A percentile compares a stretch with the other conserved stretches of the same genome.
phyloP scores from a whole-genome alignment of 1,139 yeast genomes.

The Taphrina betulina region DNA sequence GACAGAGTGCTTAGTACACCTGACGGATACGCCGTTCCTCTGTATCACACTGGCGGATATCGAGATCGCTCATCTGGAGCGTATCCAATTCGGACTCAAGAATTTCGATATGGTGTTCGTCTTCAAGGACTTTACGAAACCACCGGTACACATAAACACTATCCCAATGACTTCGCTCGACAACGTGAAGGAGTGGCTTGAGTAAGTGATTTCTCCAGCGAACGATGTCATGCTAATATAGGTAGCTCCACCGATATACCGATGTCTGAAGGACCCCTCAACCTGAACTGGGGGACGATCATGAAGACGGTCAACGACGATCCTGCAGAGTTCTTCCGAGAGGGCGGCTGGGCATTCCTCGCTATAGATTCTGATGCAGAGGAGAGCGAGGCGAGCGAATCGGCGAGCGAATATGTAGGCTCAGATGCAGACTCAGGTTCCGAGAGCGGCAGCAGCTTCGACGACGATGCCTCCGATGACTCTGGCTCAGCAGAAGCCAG shows the following conservation, averaged over 20 bases:
- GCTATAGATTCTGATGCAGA: slow-evolving; percentile 58
- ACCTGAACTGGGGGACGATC: slow-evolving; percentile 91
- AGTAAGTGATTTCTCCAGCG: slow-evolving; percentile 46
- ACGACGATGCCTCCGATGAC: slow-evolving; percentile 40
- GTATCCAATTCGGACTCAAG: slow-evolving; percentile 95
- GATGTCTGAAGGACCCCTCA: slow-evolving; percentile 88
- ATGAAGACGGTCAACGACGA: slow-evolving; percentile 92
- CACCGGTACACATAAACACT: slow-evolving; percentile 90
- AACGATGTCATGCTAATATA: background rate
- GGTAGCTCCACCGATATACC: slow-evolving; percentile 65
- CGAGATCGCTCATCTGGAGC: slow-evolving; percentile 91
- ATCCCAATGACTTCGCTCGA: slow-evolving; percentile 91
- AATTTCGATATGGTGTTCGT: slow-evolving; percentile 95
- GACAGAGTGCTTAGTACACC: slow-evolving; percentile 90
- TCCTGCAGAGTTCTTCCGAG: slow-evolving; percentile 89
- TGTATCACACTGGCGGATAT: slow-evolving; percentile 89
- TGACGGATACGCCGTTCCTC: slow-evolving; percentile 91
- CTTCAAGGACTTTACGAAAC: slow-evolving; percentile 80
- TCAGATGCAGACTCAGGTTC: slow-evolving; percentile 60
- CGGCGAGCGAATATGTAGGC: slow-evolving; percentile 46
- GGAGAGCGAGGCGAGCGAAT: slow-evolving; percentile 51
- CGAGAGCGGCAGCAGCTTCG: slow-evolving; percentile 72
- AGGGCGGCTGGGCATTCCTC: slow-evolving; percentile 94
- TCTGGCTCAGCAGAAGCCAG: slow-evolving; percentile 37
- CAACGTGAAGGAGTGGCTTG: slow-evolving; percentile 91